These are phyloP conservation scores for Fusarium sp. DNA, from an alignment of 2,329 filamentous ascomycete genomes.

Conservation along the genomic window DNA sequence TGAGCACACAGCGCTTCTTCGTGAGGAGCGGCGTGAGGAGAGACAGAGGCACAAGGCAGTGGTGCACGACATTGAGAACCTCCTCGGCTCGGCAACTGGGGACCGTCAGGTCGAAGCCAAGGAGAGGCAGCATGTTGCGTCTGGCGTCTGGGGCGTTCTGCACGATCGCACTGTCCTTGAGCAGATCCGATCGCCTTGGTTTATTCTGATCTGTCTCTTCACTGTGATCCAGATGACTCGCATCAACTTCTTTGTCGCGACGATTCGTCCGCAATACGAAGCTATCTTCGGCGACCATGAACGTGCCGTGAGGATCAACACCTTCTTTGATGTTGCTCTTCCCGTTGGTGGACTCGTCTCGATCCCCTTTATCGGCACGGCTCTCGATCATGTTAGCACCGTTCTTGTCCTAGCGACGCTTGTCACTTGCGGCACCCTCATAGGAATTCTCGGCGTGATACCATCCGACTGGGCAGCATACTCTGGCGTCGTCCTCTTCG, in stretches of 20 bases:
- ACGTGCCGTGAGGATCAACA: constrained; percentile 78
- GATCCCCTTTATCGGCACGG: constrained; percentile 84
- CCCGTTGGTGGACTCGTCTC: constrained; percentile 86
- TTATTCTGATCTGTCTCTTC: constrained; percentile 84
- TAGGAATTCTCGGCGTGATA: constrained; percentile 82
- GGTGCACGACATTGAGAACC: constrained; percentile 77
- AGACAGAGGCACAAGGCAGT: constrained; percentile 71
- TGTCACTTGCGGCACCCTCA: constrained; percentile 77
- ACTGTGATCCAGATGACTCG: constrained; percentile 82
- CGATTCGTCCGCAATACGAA: constrained; percentile 84
- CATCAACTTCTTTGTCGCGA: constrained; percentile 95
- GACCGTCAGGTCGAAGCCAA: constrained; percentile 74
- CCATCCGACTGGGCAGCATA: constrained; percentile 79
- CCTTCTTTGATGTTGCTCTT: constrained; percentile 83
- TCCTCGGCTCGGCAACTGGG: constrained; percentile 74
- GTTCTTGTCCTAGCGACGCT: constrained; percentile 77
- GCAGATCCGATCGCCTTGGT: constrained; percentile 87
- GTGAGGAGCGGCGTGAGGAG: constrained; percentile 69
- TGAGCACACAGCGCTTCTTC: constrained; percentile 66
- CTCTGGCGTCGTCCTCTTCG: constrained; percentile 81
- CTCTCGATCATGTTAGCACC: constrained; percentile 83
- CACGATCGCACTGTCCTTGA: constrained; percentile 77
- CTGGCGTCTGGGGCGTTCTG: constrained; percentile 88
- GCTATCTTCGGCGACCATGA: constrained; percentile 74
- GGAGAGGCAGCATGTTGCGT: constrained; percentile 75